A percentile compares a stretch with the other conserved stretches of the same genome.
Conservation (phyloP, 352 stramenopile genomes). For the Phytophthora fragariaefolia region DNA sequence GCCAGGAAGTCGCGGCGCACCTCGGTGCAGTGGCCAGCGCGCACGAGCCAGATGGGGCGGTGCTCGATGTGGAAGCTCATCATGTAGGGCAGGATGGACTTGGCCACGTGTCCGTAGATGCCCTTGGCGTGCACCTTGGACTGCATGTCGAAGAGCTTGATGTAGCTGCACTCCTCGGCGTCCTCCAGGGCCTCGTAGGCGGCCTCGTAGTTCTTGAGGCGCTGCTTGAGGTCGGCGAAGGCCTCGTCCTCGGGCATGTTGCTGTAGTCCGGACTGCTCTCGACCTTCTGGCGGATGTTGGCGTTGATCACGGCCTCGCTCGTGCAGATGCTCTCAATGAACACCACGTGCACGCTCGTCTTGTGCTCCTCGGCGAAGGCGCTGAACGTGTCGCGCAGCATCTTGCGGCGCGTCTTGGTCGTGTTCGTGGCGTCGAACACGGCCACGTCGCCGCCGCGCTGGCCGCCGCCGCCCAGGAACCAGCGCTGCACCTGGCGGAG, state of each 20-base stretch:
- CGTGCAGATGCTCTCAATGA: conserved; percentile 95
- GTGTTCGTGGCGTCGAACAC: conserved; percentile 93
- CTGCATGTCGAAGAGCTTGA: conserved; percentile 91
- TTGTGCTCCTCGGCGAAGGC: conserved; percentile 64
- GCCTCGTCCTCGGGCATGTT: conserved; percentile 75
- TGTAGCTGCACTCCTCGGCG: conserved; percentile 88
- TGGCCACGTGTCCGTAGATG: conserved; percentile 90
- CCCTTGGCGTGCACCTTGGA: conserved; percentile 88
- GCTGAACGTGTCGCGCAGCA: conserved; percentile 68
- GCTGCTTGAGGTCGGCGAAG: conserved; percentile 78
- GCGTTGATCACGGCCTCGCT: conserved; percentile 90
- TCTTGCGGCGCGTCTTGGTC: conserved; percentile 62
- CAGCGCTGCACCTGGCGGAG: conserved; percentile 73
- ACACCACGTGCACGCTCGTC: conserved; percentile 90
- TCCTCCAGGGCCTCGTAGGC: conserved; percentile 89
- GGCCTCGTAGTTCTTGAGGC: conserved; percentile 89
- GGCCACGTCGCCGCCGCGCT: conserved; percentile 79
- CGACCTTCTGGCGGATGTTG: conserved; percentile 84
- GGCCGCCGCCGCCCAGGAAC: conserved; percentile 44
- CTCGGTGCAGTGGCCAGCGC: conserved; percentile 88
- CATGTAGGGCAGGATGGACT: conserved; percentile 93
- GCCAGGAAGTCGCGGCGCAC: conserved; percentile 67
- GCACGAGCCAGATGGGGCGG: conserved; percentile 92
- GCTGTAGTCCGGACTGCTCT: conserved; percentile 83
- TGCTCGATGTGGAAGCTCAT: conserved; percentile 96